A percentile compares a stretch with the other conserved stretches of the same genome.
These are phyloP conservation scores for Periconia macrospinosa DNA, from an alignment of 2,329 filamentous ascomycete genomes.

Conservation along the genomic window DNA sequence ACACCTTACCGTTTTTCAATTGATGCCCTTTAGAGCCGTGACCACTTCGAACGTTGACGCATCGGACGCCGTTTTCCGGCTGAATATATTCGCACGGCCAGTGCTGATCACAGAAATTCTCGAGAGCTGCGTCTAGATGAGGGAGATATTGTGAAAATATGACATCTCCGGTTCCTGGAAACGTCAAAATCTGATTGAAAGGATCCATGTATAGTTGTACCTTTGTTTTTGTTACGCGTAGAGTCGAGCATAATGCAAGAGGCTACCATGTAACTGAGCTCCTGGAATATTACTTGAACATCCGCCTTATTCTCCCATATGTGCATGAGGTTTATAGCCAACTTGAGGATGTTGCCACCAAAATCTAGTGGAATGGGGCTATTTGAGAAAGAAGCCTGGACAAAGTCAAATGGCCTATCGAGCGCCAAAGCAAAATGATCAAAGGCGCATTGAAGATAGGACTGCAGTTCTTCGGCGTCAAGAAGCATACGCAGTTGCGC, in stretches of 20 bases:
- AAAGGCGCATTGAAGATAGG: slow-evolving; percentile 52
- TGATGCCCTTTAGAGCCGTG: slow-evolving; percentile 51
- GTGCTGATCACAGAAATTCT: slow-evolving; percentile 48
- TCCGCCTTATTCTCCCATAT: slow-evolving; percentile 28
- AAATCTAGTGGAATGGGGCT: slow-evolving; percentile 52
- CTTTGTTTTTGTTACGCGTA: slow-evolving; percentile 38
- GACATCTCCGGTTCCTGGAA: background rate
- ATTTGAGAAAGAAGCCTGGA: slow-evolving; percentile 47
- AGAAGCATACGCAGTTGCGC: slow-evolving; percentile 51
- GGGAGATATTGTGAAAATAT: background rate
- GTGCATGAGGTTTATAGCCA: slow-evolving; percentile 45
- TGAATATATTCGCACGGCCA: slow-evolving; percentile 50
- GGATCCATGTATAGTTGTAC: slow-evolving; percentile 34
- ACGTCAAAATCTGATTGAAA: slow-evolving; percentile 21
- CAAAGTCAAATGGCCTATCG: slow-evolving; percentile 54
- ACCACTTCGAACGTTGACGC: slow-evolving; percentile 43
- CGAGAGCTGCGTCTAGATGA: slow-evolving; percentile 45
- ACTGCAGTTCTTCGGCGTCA: slow-evolving; percentile 49
- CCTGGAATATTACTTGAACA: slow-evolving; percentile 40
- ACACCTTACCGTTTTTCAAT: slow-evolving; percentile 45
- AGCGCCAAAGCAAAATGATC: slow-evolving; percentile 52
- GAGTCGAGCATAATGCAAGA: slow-evolving; percentile 55
- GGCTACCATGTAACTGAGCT: slow-evolving; percentile 51
- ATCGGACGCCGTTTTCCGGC: slow-evolving; percentile 17
- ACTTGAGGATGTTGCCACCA: slow-evolving; percentile 53